A percentile compares a stretch with the other conserved stretches of the same genome.
Conservation (phyloP, 129 eudicot species). For the Oenanthe sinensis region DNA sequence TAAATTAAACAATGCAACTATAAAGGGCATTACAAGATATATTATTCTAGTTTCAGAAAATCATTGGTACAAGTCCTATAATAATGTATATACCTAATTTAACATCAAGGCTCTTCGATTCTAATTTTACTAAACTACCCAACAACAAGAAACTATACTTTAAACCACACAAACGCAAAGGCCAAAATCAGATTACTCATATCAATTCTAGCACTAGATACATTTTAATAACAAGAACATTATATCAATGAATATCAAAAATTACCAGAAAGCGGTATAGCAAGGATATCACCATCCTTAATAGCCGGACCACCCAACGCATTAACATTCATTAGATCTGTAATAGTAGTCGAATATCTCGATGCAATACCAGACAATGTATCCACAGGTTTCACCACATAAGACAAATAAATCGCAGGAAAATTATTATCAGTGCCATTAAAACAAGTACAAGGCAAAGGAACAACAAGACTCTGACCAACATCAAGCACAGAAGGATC, state of each 20-base stretch:
- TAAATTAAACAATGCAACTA: not conserved
- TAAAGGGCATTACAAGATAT: conserved; percentile 3
- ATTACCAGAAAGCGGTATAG: conserved; percentile 84
- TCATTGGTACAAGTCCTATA: not conserved
- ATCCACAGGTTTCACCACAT: conserved; percentile 67
- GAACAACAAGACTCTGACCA: conserved; percentile 61
- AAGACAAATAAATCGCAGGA: conserved; percentile 80
- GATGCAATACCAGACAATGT: conserved; percentile 59
- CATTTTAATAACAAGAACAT: not conserved
- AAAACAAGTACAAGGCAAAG: conserved; percentile 90
- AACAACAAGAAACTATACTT: not conserved
- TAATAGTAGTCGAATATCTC: conserved; percentile 58
- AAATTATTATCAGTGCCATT: conserved; percentile 66
- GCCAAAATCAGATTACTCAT: not conserved
- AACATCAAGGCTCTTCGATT: not conserved
- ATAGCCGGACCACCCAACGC: conserved; percentile 62
- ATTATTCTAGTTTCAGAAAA: not conserved
- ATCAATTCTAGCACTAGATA: not conserved
- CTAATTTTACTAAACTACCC: not conserved
- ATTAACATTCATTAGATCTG: conserved; percentile 86
- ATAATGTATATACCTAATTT: not conserved
- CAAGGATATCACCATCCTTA: conserved; percentile 84
- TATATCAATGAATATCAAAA: not conserved
- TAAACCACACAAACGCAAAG: not conserved
- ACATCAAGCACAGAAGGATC: conserved; percentile 74